Evolutionary conservation across 495 filamentous ascomycete species (phyloP).

Genomic region (Patellaria atrata): DNA sequence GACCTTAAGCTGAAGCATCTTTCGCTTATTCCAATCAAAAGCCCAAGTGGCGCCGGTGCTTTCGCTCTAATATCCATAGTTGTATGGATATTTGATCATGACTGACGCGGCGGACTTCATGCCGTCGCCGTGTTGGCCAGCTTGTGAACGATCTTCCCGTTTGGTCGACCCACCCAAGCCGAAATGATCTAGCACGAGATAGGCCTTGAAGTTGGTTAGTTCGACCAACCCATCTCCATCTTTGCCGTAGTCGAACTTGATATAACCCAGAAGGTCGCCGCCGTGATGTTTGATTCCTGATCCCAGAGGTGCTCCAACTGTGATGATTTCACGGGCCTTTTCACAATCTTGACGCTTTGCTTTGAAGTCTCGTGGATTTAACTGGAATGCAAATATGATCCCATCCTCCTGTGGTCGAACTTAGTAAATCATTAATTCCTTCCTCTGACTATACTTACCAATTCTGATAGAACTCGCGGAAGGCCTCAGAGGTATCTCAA

Average conservation of each 20-base stretch:
- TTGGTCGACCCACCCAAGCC: conserved; percentile 3
- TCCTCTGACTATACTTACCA: not conserved
- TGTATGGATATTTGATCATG: conserved; percentile 3
- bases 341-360: not conserved
- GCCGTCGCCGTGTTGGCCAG: conserved; percentile 7
- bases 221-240: conserved; percentile 2
- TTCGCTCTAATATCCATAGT: conserved; percentile 1
- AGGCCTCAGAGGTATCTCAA: too few species aligned
- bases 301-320: too few species aligned
- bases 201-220: conserved; percentile 2
- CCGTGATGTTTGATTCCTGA: too few species aligned
- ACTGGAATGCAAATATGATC: not conserved
- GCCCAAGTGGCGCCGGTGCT: conserved; percentile 2
- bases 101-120: conserved; percentile 6
- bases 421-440: not conserved
- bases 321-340: too few species aligned
- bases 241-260: conserved; percentile 1
- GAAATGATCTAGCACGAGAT: conserved; percentile 1
- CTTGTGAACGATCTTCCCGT: not conserved
- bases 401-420: conserved; percentile 2
- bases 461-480: conserved; percentile 8
- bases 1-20: not conserved
- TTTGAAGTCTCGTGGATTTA: not conserved
- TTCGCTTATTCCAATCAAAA: conserved; percentile 1
- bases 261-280: not conserved